These are phyloP conservation scores for Pseudocercospora macadamiae DNA, from an alignment of 2,329 filamentous ascomycete species.

Conservation along the genomic window DNA sequence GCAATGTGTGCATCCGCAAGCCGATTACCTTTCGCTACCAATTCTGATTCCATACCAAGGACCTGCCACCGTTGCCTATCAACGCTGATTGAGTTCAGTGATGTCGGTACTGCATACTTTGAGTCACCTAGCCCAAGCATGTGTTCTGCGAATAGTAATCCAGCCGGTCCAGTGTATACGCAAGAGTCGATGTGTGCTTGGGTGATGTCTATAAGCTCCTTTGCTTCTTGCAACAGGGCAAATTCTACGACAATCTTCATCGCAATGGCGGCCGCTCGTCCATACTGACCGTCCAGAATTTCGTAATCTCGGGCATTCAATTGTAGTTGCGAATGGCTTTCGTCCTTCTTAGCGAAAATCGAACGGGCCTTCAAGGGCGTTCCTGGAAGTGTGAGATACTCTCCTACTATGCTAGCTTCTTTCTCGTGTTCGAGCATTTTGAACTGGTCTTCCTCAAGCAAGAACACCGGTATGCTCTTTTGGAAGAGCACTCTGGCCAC, in stretches of 20 bases:
- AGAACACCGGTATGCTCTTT: conserved; percentile 46
- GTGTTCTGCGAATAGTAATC: conserved; percentile 42
- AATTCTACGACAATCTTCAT: conserved; percentile 45
- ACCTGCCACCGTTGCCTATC: conserved; percentile 47
- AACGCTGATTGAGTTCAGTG: conserved; percentile 50
- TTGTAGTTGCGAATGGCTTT: not conserved
- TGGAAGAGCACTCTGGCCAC: conserved; percentile 48
- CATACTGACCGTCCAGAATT: conserved; percentile 33
- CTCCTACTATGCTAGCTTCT: not conserved
- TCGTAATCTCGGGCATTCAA: conserved; percentile 4
- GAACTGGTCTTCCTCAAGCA: conserved; percentile 25
- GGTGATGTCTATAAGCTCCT: conserved; percentile 41
- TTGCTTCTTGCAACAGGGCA: conserved; percentile 42
- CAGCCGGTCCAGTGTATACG: conserved; percentile 47
- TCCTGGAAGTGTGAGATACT: not conserved
- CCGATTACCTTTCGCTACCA: conserved; percentile 38
- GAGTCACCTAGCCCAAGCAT: conserved; percentile 40
- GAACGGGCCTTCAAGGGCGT: not conserved
- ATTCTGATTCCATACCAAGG: conserved; percentile 39
- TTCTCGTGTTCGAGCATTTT: not conserved
- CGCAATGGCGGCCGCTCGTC: conserved; percentile 41
- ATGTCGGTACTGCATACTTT: conserved; percentile 44
- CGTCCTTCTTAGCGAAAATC: not conserved
- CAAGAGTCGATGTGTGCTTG: conserved; percentile 50
- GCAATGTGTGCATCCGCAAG: conserved; percentile 44